Evolutionary conservation across 306 rosid genomes (phyloP).

Genomic region (Citrullus mucosospermus): DNA sequence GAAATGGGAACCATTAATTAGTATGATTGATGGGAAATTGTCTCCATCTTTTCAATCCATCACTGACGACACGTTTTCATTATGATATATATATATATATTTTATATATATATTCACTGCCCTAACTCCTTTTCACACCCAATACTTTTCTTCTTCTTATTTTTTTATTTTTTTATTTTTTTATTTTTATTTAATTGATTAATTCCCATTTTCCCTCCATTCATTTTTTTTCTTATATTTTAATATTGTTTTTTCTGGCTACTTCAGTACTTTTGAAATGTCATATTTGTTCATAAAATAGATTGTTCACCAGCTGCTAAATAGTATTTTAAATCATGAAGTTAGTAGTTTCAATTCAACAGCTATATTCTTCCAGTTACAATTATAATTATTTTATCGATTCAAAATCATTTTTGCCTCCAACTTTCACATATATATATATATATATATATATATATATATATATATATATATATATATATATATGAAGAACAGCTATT

Average conservation of each 20-base stretch:
- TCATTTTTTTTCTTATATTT: neutral
- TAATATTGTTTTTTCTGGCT: neutral
- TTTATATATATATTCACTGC: neutral
- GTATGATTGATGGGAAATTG: constrained; percentile 19
- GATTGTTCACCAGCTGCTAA: too few relatives aligned
- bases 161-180: too few relatives aligned
- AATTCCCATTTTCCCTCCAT: neutral
- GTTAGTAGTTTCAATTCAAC: too few relatives aligned
- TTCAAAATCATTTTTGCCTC: too few relatives aligned
- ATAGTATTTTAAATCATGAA: too few relatives aligned
- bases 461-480: too few relatives aligned
- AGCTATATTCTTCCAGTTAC: too few relatives aligned
- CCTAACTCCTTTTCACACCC: constrained; percentile 1
- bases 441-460: too few relatives aligned
- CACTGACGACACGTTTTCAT: constrained; percentile 4
- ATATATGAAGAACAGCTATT: too few relatives aligned
- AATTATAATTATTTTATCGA: too few relatives aligned
- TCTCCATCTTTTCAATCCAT: constrained; percentile 22
- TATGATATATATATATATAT: constrained; percentile 1
- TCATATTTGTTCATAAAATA: too few relatives aligned
- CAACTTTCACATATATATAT: too few relatives aligned
- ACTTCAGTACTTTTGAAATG: neutral
- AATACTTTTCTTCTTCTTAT: neutral
- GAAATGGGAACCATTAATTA: constrained; percentile 19
- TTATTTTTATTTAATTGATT: neutral